Evolutionary conservation across 257 asterid genomes (phyloP), one percentile per base, ranked within the genome.

Genomic region (Scutellaria minor): DNA sequence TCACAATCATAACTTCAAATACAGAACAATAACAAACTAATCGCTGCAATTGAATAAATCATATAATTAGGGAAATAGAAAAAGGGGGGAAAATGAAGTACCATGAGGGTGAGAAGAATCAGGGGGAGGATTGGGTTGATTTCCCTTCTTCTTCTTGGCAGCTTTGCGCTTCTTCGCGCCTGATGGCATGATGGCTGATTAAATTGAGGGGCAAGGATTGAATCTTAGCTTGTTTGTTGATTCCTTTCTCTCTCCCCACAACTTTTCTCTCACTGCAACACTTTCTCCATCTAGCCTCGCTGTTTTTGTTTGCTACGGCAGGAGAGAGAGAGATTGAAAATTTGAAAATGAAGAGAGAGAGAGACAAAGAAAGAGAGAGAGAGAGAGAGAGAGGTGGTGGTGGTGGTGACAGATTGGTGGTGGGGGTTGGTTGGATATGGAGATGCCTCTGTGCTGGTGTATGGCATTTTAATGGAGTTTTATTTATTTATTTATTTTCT

Each of bases 161-260:
- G 95, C 86, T 78, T 90, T 90, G 71, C 95, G 80, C 79, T 85
- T 90, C 85, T 81, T 86, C 12, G 95, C 31, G 74, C 93, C 96
- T 42, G 91, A 79, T 5, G 96, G 96, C 97, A 91, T 90, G 81
- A 37, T 65, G 35, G 41, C 20, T 39, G 69, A 18, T 18, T 24
- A 24, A 24, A 53, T 68, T 60, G 60, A 61, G 75, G 40, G 69
- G 66, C 9, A 8, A 22, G 56, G 22, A 12, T 13, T 47, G 71
- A 67, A 69, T 70, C 77, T 77, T 64, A 73, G 67, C 63, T 41
- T 74, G 73, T 74, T 27, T 59, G 54, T 59, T 13, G 78, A 70
- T 48, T 71, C 39, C 52, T 22, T 12, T 13, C 12, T 13, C 12
- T 13, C 24, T 56, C 66, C 51, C 63, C 44, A 54, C 10, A 39